Evolutionary conservation across 1,284 basidiomycete genomes (phyloP), one percentile per base, ranked within the genome.

Genomic region (Melampsora larici-populina): DNA sequence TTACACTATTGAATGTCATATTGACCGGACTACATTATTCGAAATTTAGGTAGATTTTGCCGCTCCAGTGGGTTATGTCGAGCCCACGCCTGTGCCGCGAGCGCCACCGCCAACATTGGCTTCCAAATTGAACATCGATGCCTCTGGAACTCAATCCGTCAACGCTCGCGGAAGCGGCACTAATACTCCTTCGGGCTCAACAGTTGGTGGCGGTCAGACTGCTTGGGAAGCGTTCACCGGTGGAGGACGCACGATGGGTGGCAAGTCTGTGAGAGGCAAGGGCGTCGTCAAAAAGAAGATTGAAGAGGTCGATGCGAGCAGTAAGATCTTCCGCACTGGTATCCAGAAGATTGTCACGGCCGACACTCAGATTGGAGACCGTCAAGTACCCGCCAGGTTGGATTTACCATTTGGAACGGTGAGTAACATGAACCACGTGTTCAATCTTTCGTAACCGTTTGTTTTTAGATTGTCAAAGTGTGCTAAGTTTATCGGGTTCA

Each of bases 201-300:
- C 66, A 40, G 43, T 60, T 60, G 90, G 90, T 24, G 90, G 91
- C 79, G 83, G 83, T 6, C 79, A 74, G 21, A 81, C 80, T 6
- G 81, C 90, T 46, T 92, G 92, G 88, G 94, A 97, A 84, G 93
- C 90, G 79, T 98, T 98, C 86, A 95, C 92, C 81, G 94, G 94
- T 18, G 90, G 90, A 80, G 94, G 94, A 21, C 91, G 95, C 84
- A 94, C 93, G 7, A 85, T 98, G 9, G 88, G 86, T 64, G 94
- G 94, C 17, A 88, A 93, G 80, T 92, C 90, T 85, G 94, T 94
- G 67, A 97, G 93, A 84, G 94, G 94, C 43, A 94, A 92, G 82
- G 94, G 94, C 1, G 89, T 95, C 80, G 90, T 87, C 79, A 90
- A 90, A 80, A 89, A 92, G 80, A 90, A 90, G 81, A 89, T 89